A percentile compares a stretch with the other conserved stretches of the same genome.
phyloP scores from a whole-genome alignment of 1,139 yeast species.

The Pneumocystis murina region DNA sequence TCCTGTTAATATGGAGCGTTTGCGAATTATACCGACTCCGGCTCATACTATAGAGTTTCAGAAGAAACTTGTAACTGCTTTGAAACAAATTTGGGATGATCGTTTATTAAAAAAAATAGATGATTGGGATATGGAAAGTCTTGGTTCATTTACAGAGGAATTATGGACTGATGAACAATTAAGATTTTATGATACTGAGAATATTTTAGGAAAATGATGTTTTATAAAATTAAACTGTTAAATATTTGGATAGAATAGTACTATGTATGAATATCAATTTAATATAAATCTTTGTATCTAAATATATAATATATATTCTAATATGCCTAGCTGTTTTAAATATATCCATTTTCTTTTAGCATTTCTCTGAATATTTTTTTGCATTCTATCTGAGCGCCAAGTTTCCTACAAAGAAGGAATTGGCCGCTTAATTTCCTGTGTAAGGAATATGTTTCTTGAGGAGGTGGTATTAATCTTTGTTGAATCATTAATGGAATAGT shows the following conservation, averaged over 20 bases:
- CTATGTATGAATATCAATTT: too few relatives aligned
- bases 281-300: neutral
- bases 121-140: conserved; percentile 41
- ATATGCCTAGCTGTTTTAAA: neutral
- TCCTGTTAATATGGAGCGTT: conserved; percentile 86
- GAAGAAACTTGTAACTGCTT: conserved; percentile 59
- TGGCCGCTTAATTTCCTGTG: conserved; percentile 94
- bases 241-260: too few relatives aligned
- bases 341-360: conserved; percentile 26
- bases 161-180: neutral
- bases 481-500: conserved; percentile 78
- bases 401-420: conserved; percentile 71
- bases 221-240: too few relatives aligned
- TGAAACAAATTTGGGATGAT: conserved; percentile 66
- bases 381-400: conserved; percentile 74
- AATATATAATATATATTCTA: neutral
- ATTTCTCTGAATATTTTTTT: conserved; percentile 61
- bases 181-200: neutral
- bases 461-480: conserved; percentile 91
- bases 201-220: neutral
- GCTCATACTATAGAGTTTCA: conserved; percentile 73
- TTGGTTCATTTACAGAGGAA: neutral
- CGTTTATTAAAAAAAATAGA: conserved; percentile 57
- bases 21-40: conserved; percentile 95
- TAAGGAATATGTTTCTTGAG: conserved; percentile 90